These are phyloP conservation scores for Rhytidhysteron rufulum DNA, from an alignment of 2,329 filamentous ascomycete species.

Conservation along the genomic window DNA sequence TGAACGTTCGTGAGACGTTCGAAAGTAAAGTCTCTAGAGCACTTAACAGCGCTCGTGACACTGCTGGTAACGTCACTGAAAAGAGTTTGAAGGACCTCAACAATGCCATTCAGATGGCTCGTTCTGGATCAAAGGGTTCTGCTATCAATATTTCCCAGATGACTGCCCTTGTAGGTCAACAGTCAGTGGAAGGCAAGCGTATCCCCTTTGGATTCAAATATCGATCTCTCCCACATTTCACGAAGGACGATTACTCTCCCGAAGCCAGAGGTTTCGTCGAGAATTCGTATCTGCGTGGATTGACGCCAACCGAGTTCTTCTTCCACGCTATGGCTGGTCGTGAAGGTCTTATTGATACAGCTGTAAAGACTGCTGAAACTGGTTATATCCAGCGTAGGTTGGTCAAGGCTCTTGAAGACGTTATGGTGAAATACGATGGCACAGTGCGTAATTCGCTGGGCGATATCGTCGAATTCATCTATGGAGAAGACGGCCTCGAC, in stretches of 20 bases:
- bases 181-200: slow-evolving; percentile 97
- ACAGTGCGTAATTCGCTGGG: slow-evolving; percentile 96
- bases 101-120: slow-evolving; percentile 94
- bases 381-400: slow-evolving; percentile 98
- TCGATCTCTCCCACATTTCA: slow-evolving; percentile 92
- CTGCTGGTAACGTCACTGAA: slow-evolving; percentile 88
- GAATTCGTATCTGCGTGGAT: slow-evolving; percentile 93
- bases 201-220: slow-evolving; percentile 99
- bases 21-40: slow-evolving; percentile 95
- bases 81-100: slow-evolving; percentile 92
- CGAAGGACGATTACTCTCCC: slow-evolving; percentile 97
- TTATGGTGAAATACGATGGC: slow-evolving; percentile 95
- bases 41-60: slow-evolving; percentile 92
- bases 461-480: slow-evolving; percentile 95
- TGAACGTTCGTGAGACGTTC: slow-evolving; percentile 98
- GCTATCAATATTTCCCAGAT: slow-evolving; percentile 99
- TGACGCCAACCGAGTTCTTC: slow-evolving; percentile 96
- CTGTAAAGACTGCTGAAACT: slow-evolving; percentile 98
- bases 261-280: slow-evolving; percentile 97
- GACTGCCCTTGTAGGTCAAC: slow-evolving; percentile 95
- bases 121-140: slow-evolving; percentile 95
- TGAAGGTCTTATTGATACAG: slow-evolving; percentile 98
- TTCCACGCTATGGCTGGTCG: slow-evolving; percentile 99
- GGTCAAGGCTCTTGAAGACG: slow-evolving; percentile 95
- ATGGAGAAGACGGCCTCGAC: slow-evolving; percentile 95